phyloP scores from a whole-genome alignment of 352 stramenopile genomes.

The Globisporangium mamillatum region DNA sequence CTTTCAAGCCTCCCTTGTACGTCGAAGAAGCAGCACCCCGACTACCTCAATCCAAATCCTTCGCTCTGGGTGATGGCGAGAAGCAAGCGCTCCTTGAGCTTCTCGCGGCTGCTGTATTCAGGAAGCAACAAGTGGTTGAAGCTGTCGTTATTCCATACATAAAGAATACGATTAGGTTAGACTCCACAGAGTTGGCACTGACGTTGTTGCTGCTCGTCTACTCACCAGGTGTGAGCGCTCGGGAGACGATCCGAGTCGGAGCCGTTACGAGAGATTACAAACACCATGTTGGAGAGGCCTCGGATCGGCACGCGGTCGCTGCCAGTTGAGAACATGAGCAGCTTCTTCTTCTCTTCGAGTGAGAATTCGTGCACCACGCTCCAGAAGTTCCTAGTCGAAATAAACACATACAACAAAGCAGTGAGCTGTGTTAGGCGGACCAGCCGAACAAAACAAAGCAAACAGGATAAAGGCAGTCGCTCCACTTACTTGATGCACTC shows the following conservation, averaged over 20 bases:
- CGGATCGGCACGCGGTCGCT: constrained; percentile 84
- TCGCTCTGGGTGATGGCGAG: constrained; percentile 82
- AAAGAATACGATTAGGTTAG: constrained; percentile 16
- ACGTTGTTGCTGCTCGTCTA: not conserved
- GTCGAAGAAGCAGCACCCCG: not conserved
- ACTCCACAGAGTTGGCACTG: not conserved
- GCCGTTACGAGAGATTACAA: constrained; percentile 85
- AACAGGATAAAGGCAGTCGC: not conserved
- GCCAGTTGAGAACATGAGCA: constrained; percentile 84
- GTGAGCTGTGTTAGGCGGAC: not conserved
- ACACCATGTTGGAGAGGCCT: constrained; percentile 73
- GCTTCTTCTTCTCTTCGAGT: constrained; percentile 82
- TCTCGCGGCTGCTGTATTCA: constrained; percentile 72
- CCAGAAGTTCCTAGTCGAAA: constrained; percentile 69
- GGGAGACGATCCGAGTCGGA: constrained; percentile 80
- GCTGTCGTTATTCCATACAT: constrained; percentile 19
- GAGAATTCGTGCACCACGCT: constrained; percentile 74
- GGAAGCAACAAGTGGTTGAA: constrained; percentile 89
- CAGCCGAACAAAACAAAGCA: not conserved
- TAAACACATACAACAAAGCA: not conserved
- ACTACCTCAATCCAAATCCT: constrained; percentile 78
- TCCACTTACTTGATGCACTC: constrained; percentile 49
- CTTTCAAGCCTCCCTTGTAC: not conserved
- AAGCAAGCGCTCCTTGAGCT: constrained; percentile 76
- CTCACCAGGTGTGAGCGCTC: constrained; percentile 83